phyloP scores from a whole-genome alignment of 371 early-diverging fungal genomes.

The Mucor velutinosus region DNA sequence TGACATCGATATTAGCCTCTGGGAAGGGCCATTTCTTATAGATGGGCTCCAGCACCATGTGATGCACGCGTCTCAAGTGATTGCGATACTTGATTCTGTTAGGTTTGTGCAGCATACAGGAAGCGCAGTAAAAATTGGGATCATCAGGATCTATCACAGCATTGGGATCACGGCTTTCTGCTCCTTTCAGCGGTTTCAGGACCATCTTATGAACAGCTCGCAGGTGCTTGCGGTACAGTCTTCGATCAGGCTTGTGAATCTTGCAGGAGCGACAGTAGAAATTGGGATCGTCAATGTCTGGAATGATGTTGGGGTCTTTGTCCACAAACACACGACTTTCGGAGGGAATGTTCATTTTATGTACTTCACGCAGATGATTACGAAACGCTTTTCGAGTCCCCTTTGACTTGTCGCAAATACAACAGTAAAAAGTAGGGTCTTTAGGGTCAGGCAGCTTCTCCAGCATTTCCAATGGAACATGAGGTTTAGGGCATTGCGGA shows the following conservation, averaged over 20 bases:
- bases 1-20: background rate
- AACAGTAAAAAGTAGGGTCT: slow-evolving; percentile 4
- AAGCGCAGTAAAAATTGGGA: background rate
- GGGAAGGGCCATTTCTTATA: background rate
- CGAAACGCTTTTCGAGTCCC: background rate
- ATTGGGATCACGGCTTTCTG: background rate
- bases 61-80: background rate
- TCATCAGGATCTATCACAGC: background rate
- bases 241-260: background rate
- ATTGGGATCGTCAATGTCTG: background rate
- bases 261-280: slow-evolving; percentile 3
- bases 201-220: background rate
- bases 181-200: background rate
- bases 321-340: background rate
- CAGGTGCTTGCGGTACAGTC: background rate
- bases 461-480: background rate
- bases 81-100: background rate
- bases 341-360: background rate
- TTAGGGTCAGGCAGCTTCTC: background rate
- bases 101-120: background rate
- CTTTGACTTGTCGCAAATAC: background rate
- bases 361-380: background rate
- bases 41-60: background rate
- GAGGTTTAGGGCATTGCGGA: background rate
- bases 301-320: background rate